Conservation (phyloP, 768 basidiomycete species). For the Tylopilus rubrobrunneus region DNA sequence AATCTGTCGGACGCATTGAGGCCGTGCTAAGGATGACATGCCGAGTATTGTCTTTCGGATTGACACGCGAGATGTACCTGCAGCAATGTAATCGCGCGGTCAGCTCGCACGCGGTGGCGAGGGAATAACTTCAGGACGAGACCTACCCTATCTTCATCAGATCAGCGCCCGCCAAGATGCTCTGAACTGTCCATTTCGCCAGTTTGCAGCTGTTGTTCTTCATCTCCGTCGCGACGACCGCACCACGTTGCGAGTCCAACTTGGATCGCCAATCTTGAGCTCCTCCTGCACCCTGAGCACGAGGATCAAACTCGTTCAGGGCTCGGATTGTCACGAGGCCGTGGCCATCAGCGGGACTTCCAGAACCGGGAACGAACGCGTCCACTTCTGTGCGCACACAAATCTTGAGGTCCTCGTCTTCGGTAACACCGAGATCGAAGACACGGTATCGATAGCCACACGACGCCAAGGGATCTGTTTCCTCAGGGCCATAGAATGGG, state of each 20-base stretch:
- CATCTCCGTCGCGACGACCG: constrained; percentile 99
- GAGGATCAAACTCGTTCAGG: constrained; percentile 94
- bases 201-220: constrained; percentile 99
- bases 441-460: constrained; percentile 96
- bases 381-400: constrained; percentile 97
- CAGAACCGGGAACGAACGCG: constrained; percentile 66
- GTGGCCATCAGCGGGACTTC: constrained; percentile 62
- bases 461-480: constrained; percentile 91
- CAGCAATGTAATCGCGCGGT: constrained; percentile 11
- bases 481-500: constrained; percentile 92
- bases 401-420: constrained; percentile 88
- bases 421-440: constrained; percentile 86
- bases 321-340: constrained; percentile 90
- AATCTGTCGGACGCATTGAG: constrained; percentile 91
- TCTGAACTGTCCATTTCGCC: constrained; percentile 96
- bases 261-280: constrained; percentile 99
- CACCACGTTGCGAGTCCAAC: constrained; percentile 92
- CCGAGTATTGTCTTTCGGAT: constrained; percentile 90
- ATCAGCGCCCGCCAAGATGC: constrained; percentile 91
- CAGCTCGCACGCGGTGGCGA: constrained; percentile 1
- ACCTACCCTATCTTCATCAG: constrained; percentile 95
- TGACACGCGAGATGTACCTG: constrained; percentile 93
- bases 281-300: constrained; percentile 85
- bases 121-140: neutral
- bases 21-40: constrained; percentile 95